These are phyloP conservation scores for Ophiostoma perfectum DNA, from an alignment of 2,329 filamentous ascomycete genomes.

Conservation along the genomic window DNA sequence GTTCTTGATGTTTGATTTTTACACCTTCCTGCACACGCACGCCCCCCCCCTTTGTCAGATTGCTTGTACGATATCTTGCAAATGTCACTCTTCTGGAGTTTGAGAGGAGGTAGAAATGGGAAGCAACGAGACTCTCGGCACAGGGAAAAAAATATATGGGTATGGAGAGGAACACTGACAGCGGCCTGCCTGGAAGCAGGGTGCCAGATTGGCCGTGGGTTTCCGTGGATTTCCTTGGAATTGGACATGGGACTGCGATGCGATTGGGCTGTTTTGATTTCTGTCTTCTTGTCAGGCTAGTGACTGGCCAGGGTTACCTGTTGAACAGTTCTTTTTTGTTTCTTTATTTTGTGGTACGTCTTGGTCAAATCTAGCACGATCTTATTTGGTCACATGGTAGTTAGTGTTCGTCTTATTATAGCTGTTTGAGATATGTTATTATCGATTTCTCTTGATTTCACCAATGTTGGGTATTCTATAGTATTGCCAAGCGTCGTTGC, in stretches of 20 bases:
- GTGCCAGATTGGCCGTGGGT: neutral
- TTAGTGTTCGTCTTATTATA: neutral
- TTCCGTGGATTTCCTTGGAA: neutral
- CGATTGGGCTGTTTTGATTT: neutral
- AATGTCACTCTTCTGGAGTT: neutral
- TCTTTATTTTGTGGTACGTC: neutral
- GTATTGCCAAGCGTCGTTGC: no score
- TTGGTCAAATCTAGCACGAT: neutral
- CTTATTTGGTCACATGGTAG: neutral
- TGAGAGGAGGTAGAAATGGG: no score
- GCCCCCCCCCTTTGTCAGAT: neutral
- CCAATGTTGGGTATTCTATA: no score
- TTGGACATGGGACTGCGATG: neutral
- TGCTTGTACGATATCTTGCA: neutral
- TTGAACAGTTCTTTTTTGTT: neutral
- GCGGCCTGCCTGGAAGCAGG: no score
- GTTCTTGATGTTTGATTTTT: neutral
- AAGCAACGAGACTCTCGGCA: no score
- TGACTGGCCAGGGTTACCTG: neutral
- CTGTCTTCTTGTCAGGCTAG: neutral
- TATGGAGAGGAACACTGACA: neutral
- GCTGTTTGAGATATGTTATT: neutral
- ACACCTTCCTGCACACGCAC: neutral
- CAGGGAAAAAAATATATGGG: neutral
- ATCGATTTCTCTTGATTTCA: no score